A percentile compares a stretch with the other conserved stretches of the same genome.
Evolutionary conservation across 1,284 basidiomycete genomes (phyloP).

Genomic region (Pyrrhoderma noxium): DNA sequence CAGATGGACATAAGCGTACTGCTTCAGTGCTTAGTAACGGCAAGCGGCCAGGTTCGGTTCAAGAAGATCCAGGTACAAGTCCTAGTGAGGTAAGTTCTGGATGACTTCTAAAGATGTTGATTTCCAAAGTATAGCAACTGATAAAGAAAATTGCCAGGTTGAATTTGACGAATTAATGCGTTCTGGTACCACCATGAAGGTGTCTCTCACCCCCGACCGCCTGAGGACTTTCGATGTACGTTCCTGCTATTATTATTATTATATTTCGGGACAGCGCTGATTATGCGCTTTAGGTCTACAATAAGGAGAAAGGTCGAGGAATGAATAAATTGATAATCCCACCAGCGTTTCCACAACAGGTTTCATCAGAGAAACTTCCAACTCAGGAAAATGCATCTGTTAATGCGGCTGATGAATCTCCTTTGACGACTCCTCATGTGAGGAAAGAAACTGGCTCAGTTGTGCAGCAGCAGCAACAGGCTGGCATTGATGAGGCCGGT

Average conservation of each 20-base stretch:
- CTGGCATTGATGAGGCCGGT: constrained; percentile 1
- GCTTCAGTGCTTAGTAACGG: constrained; percentile 42
- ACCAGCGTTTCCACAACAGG: constrained; percentile 13
- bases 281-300: constrained; percentile 41
- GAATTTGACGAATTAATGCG: constrained; percentile 90
- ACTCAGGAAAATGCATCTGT: constrained; percentile 10
- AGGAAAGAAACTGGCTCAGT: neutral
- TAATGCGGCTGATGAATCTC: constrained; percentile 2
- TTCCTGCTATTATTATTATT: constrained; percentile 24
- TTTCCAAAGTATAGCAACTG: constrained; percentile 1
- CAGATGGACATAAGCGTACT: constrained; percentile 39
- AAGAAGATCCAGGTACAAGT: constrained; percentile 17
- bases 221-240: constrained; percentile 85
- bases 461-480: constrained; percentile 2
- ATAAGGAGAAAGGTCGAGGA: constrained; percentile 54
- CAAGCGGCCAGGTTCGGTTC: constrained; percentile 14
- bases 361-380: constrained; percentile 4
- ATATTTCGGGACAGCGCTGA: neutral
- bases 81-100: constrained; percentile 19
- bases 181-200: constrained; percentile 85
- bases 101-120: constrained; percentile 27
- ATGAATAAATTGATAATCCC: constrained; percentile 26
- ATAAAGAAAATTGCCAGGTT: constrained; percentile 35
- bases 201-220: constrained; percentile 90
- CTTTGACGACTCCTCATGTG: neutral